Evolutionary conservation across 2,329 filamentous ascomycete genomes (phyloP).

Genomic region (Diaporthe sp.): DNA sequence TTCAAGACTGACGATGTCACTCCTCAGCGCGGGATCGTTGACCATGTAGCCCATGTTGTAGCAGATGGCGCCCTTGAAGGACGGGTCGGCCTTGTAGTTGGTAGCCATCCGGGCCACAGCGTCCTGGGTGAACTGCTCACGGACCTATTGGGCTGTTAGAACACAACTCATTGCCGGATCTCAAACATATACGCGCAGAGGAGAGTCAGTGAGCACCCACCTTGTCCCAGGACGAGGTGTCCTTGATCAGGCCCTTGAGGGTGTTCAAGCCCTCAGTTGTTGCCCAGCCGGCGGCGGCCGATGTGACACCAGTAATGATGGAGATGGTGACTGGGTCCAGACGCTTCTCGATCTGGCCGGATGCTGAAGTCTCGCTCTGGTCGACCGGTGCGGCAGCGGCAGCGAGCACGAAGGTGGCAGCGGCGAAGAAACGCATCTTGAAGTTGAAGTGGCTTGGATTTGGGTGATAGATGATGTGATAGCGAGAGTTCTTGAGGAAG

Average conservation of each 20-base stretch:
- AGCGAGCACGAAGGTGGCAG: background rate
- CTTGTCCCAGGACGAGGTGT: background rate
- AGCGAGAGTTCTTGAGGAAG: background rate
- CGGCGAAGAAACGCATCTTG: slow-evolving; percentile 7
- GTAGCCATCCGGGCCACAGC: slow-evolving; percentile 10
- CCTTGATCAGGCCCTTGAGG: slow-evolving; percentile 11
- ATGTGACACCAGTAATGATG: background rate
- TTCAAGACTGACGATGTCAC: slow-evolving; percentile 27
- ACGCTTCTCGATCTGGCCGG: slow-evolving; percentile 18
- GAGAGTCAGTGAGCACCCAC: background rate
- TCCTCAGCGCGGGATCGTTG: slow-evolving; percentile 3
- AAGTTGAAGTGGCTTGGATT: background rate
- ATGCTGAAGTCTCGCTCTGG: background rate
- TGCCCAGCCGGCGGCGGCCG: slow-evolving; percentile 1
- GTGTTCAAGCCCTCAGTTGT: background rate
- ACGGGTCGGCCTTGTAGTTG: slow-evolving; percentile 17
- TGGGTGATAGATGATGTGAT: background rate
- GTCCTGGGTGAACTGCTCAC: slow-evolving; percentile 17
- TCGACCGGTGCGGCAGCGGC: background rate
- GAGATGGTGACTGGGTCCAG: slow-evolving; percentile 6
- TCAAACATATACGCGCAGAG: background rate
- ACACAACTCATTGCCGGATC: background rate
- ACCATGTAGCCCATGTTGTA: slow-evolving; percentile 19
- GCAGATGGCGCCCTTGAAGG: slow-evolving; percentile 19
- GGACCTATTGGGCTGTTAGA: background rate